Evolutionary conservation across 2,329 filamentous ascomycete species (phyloP), one percentile per base, ranked within the genome.

Genomic region (Fusarium equiseti): DNA sequence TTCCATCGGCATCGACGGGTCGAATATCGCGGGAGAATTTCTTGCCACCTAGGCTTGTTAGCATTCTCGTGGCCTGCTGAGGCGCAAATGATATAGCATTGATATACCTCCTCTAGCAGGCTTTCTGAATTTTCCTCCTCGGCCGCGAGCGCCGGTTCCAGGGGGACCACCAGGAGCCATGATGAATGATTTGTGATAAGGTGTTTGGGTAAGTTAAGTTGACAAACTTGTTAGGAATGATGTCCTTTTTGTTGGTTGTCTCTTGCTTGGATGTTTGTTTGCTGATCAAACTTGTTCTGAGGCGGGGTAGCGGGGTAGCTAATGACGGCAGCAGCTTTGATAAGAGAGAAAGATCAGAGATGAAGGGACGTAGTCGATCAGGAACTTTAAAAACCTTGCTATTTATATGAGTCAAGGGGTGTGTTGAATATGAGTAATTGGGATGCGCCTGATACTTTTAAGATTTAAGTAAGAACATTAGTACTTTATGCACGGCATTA

Each of bases 111-210:
- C 95, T 83, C 95, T 89, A 75, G 93, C 94, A 74, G 92, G 94
- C 86, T 98, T 98, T 85, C 90, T 92, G 82, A 95, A 97, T 84
- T 98, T 98, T 82, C 95, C 94, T 77, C 92, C 94, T 79, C 95
- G 92, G 75, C 93, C 94, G 79, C 94, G 88, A 71, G 91, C 86
- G 80, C 80, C 84, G 49, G 56, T 45, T 70, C 84, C 84, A 45
- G 85, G 81, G 59, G 85, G 81, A 15, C 61, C 61, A 40, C 61
- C 61, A 63, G 79, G 79, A 78, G 84, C 79, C 87, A 89, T 86
- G 53, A 75, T 82, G 77, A 63, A 49, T 29, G 38, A 60, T 49
- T 42, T 53, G 42, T 60, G 42, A 40, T 59, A 29, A 50, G 52
- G 20, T 42, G 18, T 27, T 35, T 51, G 38, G 57, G 51, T 61